Conservation (phyloP, 768 basidiomycete genomes). For the Boletus sensibilis region DNA sequence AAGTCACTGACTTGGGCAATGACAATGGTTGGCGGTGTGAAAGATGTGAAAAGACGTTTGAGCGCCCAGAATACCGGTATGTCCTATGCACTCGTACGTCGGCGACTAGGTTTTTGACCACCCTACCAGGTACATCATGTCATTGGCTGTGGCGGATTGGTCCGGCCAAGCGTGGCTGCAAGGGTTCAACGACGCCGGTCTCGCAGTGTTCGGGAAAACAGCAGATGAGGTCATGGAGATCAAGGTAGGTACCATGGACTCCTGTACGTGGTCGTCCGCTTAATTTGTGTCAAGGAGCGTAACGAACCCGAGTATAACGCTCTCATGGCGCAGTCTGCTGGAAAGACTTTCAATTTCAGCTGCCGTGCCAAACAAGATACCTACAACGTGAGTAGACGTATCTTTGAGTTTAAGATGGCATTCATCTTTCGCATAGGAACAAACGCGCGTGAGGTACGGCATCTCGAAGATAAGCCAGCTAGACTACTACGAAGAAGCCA, state of each 20-base stretch:
- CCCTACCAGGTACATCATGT: slow-evolving; percentile 66
- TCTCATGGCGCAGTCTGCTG: slow-evolving; percentile 61
- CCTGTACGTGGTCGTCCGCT: background rate
- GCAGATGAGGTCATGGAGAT: slow-evolving; percentile 79
- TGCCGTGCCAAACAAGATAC: slow-evolving; percentile 87
- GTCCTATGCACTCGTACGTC: slow-evolving; percentile 20
- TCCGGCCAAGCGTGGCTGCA: slow-evolving; percentile 90
- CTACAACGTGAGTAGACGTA: slow-evolving; percentile 60
- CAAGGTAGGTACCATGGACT: slow-evolving; percentile 43
- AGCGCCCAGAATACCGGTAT: slow-evolving; percentile 78
- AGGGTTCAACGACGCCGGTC: slow-evolving; percentile 92
- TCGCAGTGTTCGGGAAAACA: slow-evolving; percentile 68
- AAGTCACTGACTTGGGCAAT: slow-evolving; percentile 66
- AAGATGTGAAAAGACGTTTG: slow-evolving; percentile 76
- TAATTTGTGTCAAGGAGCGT: slow-evolving; percentile 43
- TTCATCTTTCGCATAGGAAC: slow-evolving; percentile 52
- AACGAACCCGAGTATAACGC: slow-evolving; percentile 58
- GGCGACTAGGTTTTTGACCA: slow-evolving; percentile 2
- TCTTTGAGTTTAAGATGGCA: background rate
- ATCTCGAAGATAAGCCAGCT: slow-evolving; percentile 64
- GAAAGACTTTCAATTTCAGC: slow-evolving; percentile 75
- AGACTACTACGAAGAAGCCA: slow-evolving; percentile 69
- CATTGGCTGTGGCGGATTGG: slow-evolving; percentile 86
- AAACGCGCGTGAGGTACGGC: slow-evolving; percentile 77
- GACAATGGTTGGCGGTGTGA: slow-evolving; percentile 87